These are phyloP conservation scores for Malus hybrid DNA, from an alignment of 331 rosid species.

Conservation along the genomic window DNA sequence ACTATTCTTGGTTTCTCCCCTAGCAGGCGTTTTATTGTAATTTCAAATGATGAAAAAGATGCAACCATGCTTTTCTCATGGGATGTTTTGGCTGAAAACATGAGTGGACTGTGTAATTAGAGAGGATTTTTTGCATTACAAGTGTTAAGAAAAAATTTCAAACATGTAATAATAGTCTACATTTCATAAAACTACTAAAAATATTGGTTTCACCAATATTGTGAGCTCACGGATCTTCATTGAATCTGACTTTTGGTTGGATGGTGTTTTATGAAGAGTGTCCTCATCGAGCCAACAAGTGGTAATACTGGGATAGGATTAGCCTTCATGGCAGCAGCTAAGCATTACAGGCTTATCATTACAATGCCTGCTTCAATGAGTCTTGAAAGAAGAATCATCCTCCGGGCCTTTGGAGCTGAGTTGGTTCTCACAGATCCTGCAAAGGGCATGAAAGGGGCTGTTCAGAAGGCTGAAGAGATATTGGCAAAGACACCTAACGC, in stretches of 20 bases:
- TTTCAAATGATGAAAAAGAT: neutral
- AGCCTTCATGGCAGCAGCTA: conserved; percentile 64
- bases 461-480: conserved; percentile 67
- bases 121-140: neutral
- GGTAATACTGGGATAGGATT: conserved; percentile 72
- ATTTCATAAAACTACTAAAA: neutral
- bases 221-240: neutral
- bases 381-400: conserved; percentile 59
- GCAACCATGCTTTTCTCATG: neutral
- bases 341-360: conserved; percentile 51
- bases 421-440: conserved; percentile 62
- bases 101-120: neutral
- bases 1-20: neutral
- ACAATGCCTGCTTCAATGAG: conserved; percentile 77
- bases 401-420: conserved; percentile 61
- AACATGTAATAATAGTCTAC: neutral
- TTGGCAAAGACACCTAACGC: conserved; percentile 48
- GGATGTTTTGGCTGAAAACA: neutral
- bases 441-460: conserved; percentile 50
- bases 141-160: neutral
- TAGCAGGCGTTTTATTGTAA: neutral
- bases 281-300: conserved; percentile 53
- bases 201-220: neutral
- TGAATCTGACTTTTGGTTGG: conserved; percentile 11
- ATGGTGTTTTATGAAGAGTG: conserved; percentile 31